Evolutionary conservation across 306 rosid genomes (phyloP).

Genomic region (Cajanus cajan): DNA sequence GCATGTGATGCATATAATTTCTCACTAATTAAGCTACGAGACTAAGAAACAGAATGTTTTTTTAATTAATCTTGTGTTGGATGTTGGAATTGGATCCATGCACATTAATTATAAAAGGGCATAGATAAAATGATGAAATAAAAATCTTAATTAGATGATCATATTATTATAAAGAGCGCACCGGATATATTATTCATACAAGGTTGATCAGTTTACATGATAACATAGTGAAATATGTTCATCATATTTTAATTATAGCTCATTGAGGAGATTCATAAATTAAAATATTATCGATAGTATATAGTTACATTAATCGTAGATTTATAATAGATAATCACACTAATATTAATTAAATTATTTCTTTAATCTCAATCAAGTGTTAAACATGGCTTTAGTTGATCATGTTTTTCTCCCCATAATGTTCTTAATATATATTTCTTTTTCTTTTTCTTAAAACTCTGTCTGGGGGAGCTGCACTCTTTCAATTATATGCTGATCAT

Average conservation of each 20-base stretch:
- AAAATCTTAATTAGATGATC: neutral
- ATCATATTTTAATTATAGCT: neutral
- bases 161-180: neutral
- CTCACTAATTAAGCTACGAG: neutral
- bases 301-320: neutral
- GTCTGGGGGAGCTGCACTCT: neutral
- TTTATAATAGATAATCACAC: neutral
- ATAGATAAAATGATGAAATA: neutral
- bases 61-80: neutral
- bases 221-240: neutral
- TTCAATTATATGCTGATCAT: neutral
- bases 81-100: neutral
- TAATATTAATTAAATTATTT: neutral
- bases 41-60: neutral
- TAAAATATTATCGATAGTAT: neutral
- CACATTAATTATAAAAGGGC: neutral
- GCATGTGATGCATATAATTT: slow-evolving; percentile 11
- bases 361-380: neutral
- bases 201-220: neutral
- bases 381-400: neutral
- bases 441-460: neutral
- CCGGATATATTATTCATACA: neutral
- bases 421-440: neutral
- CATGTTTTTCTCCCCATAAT: neutral
- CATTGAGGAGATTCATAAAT: neutral